Evolutionary conservation across 2,329 filamentous ascomycete species (phyloP), one percentile per base, ranked within the genome.

Genomic region (Fusarium torreyae): DNA sequence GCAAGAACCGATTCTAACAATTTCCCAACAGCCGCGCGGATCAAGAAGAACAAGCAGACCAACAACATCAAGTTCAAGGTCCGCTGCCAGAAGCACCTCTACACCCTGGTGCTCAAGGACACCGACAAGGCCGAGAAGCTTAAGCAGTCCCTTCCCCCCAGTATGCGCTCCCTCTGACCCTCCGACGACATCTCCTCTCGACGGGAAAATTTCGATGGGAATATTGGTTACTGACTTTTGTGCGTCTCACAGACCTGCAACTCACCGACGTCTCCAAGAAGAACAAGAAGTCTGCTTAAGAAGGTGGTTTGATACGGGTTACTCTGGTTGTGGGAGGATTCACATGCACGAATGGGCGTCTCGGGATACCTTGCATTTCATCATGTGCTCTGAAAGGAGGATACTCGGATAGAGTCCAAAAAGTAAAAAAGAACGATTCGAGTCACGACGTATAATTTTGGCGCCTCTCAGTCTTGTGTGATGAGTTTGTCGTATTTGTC

Each of bases 11-110:
- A 46, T 61, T 72, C 78, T 81, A 70, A 81, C 77, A 66, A 65
- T 63, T 71, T 31, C 54, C 43, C 67, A 62, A 63, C 36, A 95
- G 92, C 92, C 85, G 92, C 92, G 81, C 91, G 92, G 84, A 94
- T 95, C 89, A 95, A 98, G 94, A 96, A 97, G 90, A 97, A 91
- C 91, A 92, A 91, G 85, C 91, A 92, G 87, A 87, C 87, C 81
- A 89, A 91, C 83, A 91, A 95, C 89, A 94, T 96, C 91, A 99
- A 99, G 92, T 98, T 99, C 94, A 99, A 99, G 94, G 95, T 99
- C 89, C 94, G 96, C 85, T 98, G 96, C 92, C 89, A 93, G 83
- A 90, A 91, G 81, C 91, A 96, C 89, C 89, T 99, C 77, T 99
- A 99, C 92, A 98, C 96, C 77, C 91, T 99, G 78, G 93, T 97